Evolutionary conservation across 2,329 filamentous ascomycete genomes (phyloP).

Genomic region (Clarireedia homoeocarpa): DNA sequence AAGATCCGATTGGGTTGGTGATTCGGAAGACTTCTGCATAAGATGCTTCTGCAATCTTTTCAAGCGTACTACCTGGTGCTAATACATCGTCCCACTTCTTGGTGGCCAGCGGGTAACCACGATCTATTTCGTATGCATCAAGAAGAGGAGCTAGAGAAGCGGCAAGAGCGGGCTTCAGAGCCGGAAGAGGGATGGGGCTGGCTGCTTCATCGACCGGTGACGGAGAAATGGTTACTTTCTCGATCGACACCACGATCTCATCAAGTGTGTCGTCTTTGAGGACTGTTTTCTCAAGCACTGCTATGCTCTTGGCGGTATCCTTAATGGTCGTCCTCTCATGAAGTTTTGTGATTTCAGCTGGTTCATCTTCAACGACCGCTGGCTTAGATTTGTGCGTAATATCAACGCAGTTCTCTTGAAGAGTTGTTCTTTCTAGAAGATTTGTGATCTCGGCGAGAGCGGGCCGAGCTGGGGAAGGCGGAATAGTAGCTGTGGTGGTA

Average conservation of each 20-base stretch:
- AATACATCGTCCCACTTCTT: conserved; percentile 48
- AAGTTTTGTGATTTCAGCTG: not conserved
- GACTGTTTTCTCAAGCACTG: no score
- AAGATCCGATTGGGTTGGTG: conserved; percentile 49
- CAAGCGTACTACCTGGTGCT: conserved; percentile 42
- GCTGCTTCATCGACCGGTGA: not conserved
- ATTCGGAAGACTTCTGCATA: conserved; percentile 60
- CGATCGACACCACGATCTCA: no score
- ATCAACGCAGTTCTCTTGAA: not conserved
- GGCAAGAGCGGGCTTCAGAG: not conserved
- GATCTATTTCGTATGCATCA: conserved; percentile 17
- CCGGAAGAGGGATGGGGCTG: no score
- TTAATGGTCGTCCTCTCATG: not conserved
- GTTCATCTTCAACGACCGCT: no score
- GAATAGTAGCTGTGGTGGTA: not conserved
- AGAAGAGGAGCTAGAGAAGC: conserved; percentile 17
- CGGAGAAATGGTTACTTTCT: no score
- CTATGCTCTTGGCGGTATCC: no score
- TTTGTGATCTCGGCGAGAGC: not conserved
- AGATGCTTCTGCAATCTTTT: conserved; percentile 60
- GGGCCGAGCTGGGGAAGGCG: not conserved
- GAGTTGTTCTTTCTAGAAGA: not conserved
- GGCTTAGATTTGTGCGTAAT: no score
- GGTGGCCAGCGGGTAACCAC: conserved; percentile 7
- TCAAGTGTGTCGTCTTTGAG: no score